A percentile compares a stretch with the other conserved stretches of the same genome.
phyloP scores from a whole-genome alignment of 139 green algal species.

The Mychonastes homosphaera region DNA sequence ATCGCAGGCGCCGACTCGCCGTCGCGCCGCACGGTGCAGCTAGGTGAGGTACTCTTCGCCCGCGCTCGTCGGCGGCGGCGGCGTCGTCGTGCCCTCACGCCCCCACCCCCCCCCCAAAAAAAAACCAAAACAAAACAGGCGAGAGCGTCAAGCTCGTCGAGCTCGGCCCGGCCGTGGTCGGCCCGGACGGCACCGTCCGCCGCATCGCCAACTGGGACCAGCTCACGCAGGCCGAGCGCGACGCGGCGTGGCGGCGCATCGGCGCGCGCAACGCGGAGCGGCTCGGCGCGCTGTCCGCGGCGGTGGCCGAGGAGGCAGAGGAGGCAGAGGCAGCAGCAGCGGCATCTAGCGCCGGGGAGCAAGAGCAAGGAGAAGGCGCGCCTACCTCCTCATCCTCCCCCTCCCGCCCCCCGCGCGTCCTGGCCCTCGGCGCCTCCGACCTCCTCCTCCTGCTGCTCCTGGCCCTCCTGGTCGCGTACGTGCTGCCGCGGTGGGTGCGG shows the following conservation, averaged over 20 bases:
- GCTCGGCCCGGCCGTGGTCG: too few species aligned
- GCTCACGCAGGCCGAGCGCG: slow-evolving; percentile 9
- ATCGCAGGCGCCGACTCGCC: too few species aligned
- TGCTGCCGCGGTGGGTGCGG: slow-evolving; percentile 11
- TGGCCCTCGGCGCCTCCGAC: slow-evolving; percentile 14
- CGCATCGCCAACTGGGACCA: slow-evolving; percentile 24
- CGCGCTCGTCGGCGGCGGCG: too few species aligned
- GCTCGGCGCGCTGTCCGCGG: too few species aligned
- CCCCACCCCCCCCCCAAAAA: too few species aligned
- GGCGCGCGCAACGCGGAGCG: slow-evolving; percentile 19
- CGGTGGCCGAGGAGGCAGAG: too few species aligned
- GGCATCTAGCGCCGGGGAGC: slow-evolving; percentile 5
- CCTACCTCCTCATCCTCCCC: background rate
- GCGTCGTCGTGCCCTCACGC: too few species aligned
- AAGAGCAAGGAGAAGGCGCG: background rate
- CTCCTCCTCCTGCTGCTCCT: slow-evolving; percentile 23
- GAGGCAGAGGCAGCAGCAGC: too few species aligned
- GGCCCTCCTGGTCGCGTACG: slow-evolving; percentile 9
- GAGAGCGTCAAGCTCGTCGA: too few species aligned
- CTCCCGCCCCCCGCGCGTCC: background rate
- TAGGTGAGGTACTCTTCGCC: too few species aligned
- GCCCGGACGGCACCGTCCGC: slow-evolving; percentile 21
- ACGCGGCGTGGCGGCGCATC: slow-evolving; percentile 20
- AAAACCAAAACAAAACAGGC: too few species aligned
- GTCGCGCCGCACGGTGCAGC: too few species aligned